Evolutionary conservation across 2,329 filamentous ascomycete species (phyloP), one percentile per base, ranked within the genome.

Genomic region (Cladophialophora psammophila): DNA sequence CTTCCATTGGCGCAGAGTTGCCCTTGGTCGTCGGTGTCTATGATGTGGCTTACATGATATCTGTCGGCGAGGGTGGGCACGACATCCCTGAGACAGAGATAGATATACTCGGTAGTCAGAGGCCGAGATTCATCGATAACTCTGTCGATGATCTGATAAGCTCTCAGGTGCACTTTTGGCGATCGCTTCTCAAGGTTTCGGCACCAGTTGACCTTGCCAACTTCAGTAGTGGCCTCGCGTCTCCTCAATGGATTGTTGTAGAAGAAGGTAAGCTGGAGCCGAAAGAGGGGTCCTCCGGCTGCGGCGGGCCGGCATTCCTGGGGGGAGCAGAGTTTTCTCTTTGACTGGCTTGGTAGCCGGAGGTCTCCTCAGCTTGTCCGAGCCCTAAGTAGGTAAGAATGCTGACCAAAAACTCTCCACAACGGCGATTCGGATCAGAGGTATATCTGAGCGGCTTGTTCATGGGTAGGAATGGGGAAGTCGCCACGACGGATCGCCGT

Each of bases 201-300:
- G 45, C 20, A 50, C 18, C 10, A 26, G 18, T 55, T 35, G 52
- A 55, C 52, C 52, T 55, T 55, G 31, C 52, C 52, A 35, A n/a
- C 31, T 55, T 10, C 13, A 55, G 52, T 55, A 55, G 52, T 55
- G 34, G 52, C 31, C 26, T n/a, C 26, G 52, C 6, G n/a, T 55
- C 12, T 20, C 31, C 52, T 55, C 52, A 55, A 36, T 55, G 52
- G 52, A n/a, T 12, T 50, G 45, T 13, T 50, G 18, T 6, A 50
- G 3, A 12, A 50, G 45, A 3, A 50, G 18, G 45, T 50, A 50
- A 50, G 18, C 45, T 50, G 45, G 45, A 50, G 45, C 45, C 45
- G 45, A 26, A 50, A 26, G 45, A 50, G 45, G 45, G 45, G 45
- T 50, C 18, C 18, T 50, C 18, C 45, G 45, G 45, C 45, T 50